Evolutionary conservation across 306 rosid genomes (phyloP).

Genomic region (Prunus campanulata): DNA sequence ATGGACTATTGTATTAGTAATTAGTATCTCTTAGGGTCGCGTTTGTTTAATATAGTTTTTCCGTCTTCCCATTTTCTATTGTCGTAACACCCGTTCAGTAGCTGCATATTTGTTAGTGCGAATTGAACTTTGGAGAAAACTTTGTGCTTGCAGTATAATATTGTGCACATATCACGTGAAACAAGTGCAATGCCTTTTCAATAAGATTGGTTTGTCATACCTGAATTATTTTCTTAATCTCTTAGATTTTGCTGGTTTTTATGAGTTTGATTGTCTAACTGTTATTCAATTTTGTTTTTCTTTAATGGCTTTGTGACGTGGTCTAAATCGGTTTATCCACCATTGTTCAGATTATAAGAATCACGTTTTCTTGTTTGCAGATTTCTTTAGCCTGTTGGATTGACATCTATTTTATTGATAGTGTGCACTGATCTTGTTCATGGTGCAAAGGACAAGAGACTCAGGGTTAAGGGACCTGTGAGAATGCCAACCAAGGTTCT

Average conservation of each 20-base stretch:
- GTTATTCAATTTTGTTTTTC: too few relatives aligned
- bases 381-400: neutral
- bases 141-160: neutral
- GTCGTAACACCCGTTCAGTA: neutral
- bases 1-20: too few relatives aligned
- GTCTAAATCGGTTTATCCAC: neutral
- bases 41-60: too few relatives aligned
- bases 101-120: neutral
- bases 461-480: constrained; percentile 89
- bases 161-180: too few relatives aligned
- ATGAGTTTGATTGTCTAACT: neutral
- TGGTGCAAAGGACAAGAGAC: constrained; percentile 84
- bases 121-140: neutral
- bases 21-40: neutral
- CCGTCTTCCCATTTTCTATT: neutral
- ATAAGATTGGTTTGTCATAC: neutral
- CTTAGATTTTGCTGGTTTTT: neutral
- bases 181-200: too few relatives aligned
- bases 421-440: constrained; percentile 84
- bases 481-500: constrained; percentile 93
- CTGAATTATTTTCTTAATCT: neutral
- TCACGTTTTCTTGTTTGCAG: neutral
- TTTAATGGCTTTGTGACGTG: neutral
- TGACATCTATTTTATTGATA: constrained; percentile 4
- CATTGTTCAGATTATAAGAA: neutral